Conservation (phyloP, 208 protist species). For the Acanthamoeba castellanii region DNA sequence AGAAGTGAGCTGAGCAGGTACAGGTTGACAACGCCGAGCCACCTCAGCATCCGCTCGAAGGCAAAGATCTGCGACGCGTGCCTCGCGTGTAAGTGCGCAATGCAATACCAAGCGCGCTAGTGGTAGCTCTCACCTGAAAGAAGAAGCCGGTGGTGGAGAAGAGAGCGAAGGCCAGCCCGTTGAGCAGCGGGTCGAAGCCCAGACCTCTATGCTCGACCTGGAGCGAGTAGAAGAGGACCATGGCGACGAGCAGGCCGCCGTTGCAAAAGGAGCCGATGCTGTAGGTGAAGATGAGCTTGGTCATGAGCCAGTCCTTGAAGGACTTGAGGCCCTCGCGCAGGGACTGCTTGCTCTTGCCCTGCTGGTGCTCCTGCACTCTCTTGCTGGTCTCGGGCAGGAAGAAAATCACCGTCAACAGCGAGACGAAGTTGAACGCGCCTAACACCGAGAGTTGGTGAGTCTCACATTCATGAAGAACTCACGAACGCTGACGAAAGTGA, state of each 20-base stretch:
- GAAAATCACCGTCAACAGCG: not conserved
- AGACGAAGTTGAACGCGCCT: not conserved
- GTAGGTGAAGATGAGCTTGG: not conserved
- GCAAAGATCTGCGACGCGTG: not conserved
- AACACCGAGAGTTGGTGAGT: not conserved
- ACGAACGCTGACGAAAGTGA: too few species aligned
- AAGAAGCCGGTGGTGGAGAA: not conserved
- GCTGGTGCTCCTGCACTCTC: not conserved
- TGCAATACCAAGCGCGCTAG: too few species aligned
- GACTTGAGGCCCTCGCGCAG: not conserved
- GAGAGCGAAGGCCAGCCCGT: not conserved
- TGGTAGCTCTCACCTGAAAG: not conserved
- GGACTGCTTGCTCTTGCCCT: not conserved
- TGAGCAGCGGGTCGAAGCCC: not conserved
- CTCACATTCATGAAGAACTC: too few species aligned
- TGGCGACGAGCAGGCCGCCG: not conserved
- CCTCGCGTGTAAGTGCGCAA: too few species aligned
- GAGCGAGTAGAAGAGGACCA: conserved; percentile 18
- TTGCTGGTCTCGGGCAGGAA: not conserved
- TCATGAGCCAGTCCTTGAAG: not conserved
- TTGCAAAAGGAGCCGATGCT: conserved; percentile 43
- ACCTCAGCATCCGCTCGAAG: not conserved
- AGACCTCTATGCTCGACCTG: not conserved
- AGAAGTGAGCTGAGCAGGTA: not conserved
- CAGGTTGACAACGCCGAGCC: not conserved